phyloP scores from a whole-genome alignment of 108 stramenopile species.

The Pseudonitzschia pungens region DNA sequence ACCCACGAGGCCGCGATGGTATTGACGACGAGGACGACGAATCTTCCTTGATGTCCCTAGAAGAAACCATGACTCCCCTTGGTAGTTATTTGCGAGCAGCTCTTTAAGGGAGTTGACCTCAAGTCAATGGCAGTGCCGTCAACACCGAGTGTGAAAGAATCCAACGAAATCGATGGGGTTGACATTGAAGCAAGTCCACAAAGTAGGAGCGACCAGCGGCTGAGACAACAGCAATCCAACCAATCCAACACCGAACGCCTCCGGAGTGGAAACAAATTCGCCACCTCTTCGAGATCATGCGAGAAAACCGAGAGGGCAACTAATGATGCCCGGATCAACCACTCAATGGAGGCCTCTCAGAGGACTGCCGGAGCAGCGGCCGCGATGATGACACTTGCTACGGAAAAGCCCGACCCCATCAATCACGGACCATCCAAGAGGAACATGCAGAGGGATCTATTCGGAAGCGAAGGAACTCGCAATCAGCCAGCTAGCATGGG shows the following conservation, averaged over 20 bases:
- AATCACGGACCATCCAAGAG: neutral
- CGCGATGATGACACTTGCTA: conserved; percentile 5
- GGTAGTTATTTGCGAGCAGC: neutral
- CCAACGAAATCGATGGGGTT: neutral
- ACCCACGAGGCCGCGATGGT: neutral
- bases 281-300: neutral
- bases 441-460: neutral
- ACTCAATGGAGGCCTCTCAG: neutral
- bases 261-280: neutral
- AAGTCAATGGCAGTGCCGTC: neutral
- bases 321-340: neutral
- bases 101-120: neutral
- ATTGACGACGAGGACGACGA: conserved; percentile 5
- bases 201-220: neutral
- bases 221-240: neutral
- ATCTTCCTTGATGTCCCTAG: conserved; percentile 4
- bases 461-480: neutral
- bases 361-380: conserved; percentile 4
- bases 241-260: neutral
- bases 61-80: conserved; percentile 11
- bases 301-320: neutral
- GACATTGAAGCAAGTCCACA: neutral
- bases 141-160: neutral
- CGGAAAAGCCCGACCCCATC: neutral
- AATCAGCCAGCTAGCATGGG: neutral